Evolutionary conservation across 768 basidiomycete genomes (phyloP).

Genomic region (Kwoniella newhampshirensis): DNA sequence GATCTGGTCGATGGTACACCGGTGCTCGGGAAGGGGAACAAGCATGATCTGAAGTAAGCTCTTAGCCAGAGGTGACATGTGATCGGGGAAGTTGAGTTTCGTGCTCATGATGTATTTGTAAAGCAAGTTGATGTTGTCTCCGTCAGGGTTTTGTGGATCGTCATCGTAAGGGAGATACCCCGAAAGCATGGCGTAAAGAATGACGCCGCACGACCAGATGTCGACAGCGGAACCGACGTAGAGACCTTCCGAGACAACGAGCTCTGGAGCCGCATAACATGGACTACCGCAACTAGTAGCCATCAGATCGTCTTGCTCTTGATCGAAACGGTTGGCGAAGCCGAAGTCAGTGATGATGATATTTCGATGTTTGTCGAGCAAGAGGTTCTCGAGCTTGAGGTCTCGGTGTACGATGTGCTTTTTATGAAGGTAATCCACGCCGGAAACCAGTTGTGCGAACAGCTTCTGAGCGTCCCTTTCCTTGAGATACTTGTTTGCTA

Average conservation of each 20-base stretch:
- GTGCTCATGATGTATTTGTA: slow-evolving; percentile 99
- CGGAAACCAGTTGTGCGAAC: slow-evolving; percentile 96
- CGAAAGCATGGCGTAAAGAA: slow-evolving; percentile 96
- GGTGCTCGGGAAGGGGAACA: slow-evolving; percentile 80
- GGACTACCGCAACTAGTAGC: slow-evolving; percentile 96
- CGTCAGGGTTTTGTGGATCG: slow-evolving; percentile 96
- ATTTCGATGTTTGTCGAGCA: slow-evolving; percentile 94
- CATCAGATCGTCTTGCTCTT: slow-evolving; percentile 91
- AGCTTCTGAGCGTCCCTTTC: slow-evolving; percentile 92
- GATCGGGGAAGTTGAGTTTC: slow-evolving; percentile 93
- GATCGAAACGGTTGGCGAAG: slow-evolving; percentile 96
- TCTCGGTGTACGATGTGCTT: slow-evolving; percentile 99
- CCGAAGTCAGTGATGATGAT: slow-evolving; percentile 99
- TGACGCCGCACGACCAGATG: slow-evolving; percentile 98
- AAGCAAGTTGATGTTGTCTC: slow-evolving; percentile 97
- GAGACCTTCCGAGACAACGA: slow-evolving; percentile 94
- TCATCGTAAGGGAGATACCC: slow-evolving; percentile 96
- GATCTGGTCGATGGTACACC: slow-evolving; percentile 72
- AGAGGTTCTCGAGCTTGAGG: slow-evolving; percentile 95
- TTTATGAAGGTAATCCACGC: slow-evolving; percentile 97
- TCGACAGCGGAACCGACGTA: slow-evolving; percentile 98
- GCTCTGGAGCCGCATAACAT: slow-evolving; percentile 96
- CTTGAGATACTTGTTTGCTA: slow-evolving; percentile 92
- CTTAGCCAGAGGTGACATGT: slow-evolving; percentile 78
- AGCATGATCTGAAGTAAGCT: slow-evolving; percentile 88